These are phyloP conservation scores for Furcasterigmium sp. DNA, from an alignment of 2,329 filamentous ascomycete species.

Conservation along the genomic window DNA sequence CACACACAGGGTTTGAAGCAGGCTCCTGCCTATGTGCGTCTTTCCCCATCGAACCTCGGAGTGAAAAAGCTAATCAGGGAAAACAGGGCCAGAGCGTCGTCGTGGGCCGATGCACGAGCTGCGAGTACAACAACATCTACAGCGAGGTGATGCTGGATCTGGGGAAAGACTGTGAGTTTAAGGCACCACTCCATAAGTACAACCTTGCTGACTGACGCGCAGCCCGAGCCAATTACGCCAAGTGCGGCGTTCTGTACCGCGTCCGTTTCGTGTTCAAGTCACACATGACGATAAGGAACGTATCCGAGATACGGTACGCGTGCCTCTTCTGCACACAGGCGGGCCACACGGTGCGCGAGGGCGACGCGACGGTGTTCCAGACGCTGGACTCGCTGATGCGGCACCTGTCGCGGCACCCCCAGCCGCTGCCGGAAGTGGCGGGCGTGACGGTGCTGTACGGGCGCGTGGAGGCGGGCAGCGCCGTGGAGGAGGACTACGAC, in stretches of 20 bases:
- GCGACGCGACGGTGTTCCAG: constrained; percentile 35
- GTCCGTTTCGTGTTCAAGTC: constrained; percentile 37
- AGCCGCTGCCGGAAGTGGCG: constrained; percentile 29
- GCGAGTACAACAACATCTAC: constrained; percentile 18
- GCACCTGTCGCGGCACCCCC: constrained; percentile 32
- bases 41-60: constrained; percentile 8
- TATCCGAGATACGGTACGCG: constrained; percentile 30
- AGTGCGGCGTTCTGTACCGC: constrained; percentile 29
- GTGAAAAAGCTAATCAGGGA: constrained; percentile 4
- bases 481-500: constrained; percentile 24
- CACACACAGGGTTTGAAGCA: constrained; percentile 29
- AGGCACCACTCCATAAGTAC: too few species aligned
- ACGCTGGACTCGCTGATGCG: constrained; percentile 28
- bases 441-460: constrained; percentile 31
- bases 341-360: constrained; percentile 26
- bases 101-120: constrained; percentile 16
- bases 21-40: constrained; percentile 11
- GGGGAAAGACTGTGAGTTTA: constrained; percentile 20
- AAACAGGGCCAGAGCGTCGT: constrained; percentile 13
- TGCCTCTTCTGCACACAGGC: constrained; percentile 33
- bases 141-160: constrained; percentile 25
- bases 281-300: constrained; percentile 25
- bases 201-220: neutral
- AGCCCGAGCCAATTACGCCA: constrained; percentile 27
- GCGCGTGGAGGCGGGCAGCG: constrained; percentile 10